Evolutionary conservation across 192 early-diverging fungal species (phyloP).

Genomic region (Podila clonocystis): DNA sequence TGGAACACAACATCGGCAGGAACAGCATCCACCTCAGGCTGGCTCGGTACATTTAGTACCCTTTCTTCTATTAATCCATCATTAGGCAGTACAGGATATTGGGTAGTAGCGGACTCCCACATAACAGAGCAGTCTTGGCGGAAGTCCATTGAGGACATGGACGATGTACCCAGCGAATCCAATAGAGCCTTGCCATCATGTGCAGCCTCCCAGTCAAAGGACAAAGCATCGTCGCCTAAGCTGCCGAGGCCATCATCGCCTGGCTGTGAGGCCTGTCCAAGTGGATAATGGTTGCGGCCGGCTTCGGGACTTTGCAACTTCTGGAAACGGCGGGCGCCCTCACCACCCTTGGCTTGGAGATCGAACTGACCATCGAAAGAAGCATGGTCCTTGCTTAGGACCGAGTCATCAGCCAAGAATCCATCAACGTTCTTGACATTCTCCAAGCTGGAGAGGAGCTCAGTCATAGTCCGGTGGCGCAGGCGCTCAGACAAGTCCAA

Average conservation of each 20-base stretch:
- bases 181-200: too few species aligned
- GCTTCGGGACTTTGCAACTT: slow-evolving; percentile 37
- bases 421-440: background rate
- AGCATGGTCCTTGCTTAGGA: background rate
- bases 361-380: slow-evolving; percentile 15
- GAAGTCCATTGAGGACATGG: too few species aligned
- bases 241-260: background rate
- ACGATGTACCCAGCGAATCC: too few species aligned
- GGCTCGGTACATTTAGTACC: too few species aligned
- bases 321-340: slow-evolving; percentile 20
- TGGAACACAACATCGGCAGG: too few species aligned
- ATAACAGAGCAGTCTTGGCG: background rate
- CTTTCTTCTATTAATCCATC: too few species aligned
- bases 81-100: too few species aligned
- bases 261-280: background rate
- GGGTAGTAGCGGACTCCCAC: too few species aligned
- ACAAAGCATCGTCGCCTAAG: background rate
- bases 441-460: slow-evolving; percentile 12
- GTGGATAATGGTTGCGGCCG: slow-evolving; percentile 22
- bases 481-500: slow-evolving; percentile 28
- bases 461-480: slow-evolving; percentile 22
- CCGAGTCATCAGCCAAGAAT: background rate
- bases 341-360: slow-evolving; percentile 15
- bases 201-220: background rate
- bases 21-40: too few species aligned